Conservation (phyloP, 2,329 filamentous ascomycete genomes). For the Hymenoscyphus scutula region DNA sequence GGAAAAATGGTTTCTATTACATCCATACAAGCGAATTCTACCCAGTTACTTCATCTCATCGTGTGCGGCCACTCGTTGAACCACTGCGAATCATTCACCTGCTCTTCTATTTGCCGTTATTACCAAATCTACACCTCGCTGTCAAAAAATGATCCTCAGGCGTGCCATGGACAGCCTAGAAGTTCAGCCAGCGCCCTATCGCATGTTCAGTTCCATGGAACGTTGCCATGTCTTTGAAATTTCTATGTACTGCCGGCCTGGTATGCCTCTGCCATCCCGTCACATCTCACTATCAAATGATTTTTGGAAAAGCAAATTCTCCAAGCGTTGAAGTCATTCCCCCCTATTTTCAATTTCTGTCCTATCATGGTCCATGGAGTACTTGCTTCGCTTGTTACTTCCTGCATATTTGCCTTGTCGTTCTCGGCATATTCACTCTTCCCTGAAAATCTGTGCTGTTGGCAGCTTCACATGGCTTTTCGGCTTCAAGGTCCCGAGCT, state of each 20-base stretch:
- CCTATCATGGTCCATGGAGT: background rate
- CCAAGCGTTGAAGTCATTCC: background rate
- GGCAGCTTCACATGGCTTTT: background rate
- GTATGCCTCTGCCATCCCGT: background rate
- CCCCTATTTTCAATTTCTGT: background rate
- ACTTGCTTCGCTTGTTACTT: background rate
- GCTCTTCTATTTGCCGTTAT: background rate
- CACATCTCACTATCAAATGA: slow-evolving; percentile 2
- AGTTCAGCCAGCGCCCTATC: background rate
- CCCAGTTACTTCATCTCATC: slow-evolving; percentile 1
- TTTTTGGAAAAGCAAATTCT: background rate
- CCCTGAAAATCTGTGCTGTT: background rate
- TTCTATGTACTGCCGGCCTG: background rate
- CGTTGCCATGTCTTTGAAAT: background rate
- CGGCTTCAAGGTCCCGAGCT: background rate
- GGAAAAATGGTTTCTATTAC: background rate
- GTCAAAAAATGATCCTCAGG: background rate
- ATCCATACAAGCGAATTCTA: background rate
- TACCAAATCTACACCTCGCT: slow-evolving; percentile 1
- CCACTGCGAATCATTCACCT: slow-evolving; percentile 1
- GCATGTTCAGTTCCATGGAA: background rate
- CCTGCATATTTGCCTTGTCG: background rate
- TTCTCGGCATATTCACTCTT: background rate
- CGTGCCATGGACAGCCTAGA: background rate
- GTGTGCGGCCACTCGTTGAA: background rate